Conservation (phyloP, 1,139 yeast species). For the Debaryomyces sp. region DNA sequence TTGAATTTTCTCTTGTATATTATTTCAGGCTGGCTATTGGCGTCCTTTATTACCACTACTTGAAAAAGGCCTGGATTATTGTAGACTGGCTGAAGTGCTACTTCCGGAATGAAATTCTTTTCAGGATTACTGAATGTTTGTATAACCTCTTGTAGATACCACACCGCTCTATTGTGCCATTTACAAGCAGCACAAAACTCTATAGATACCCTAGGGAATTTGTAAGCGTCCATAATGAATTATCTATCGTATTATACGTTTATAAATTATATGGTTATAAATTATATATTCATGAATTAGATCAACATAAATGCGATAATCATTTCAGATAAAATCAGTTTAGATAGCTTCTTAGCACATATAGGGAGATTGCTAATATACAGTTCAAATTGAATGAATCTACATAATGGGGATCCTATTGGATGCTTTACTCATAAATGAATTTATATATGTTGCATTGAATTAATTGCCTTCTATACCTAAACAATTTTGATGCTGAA, state of each 20-base stretch:
- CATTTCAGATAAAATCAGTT: not conserved
- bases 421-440: not conserved
- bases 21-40: conserved; percentile 17
- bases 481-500: not conserved
- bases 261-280: too few relatives aligned
- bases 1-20: conserved; percentile 44
- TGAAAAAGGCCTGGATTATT: conserved; percentile 44
- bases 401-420: not conserved
- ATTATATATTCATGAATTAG: not conserved
- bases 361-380: not conserved
- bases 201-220: conserved; percentile 36
- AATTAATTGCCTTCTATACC: not conserved
- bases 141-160: conserved; percentile 48
- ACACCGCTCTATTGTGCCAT: conserved; percentile 52
- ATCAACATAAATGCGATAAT: not conserved
- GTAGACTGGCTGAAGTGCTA: conserved; percentile 41
- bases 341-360: not conserved
- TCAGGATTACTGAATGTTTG: conserved; percentile 44
- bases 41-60: conserved; percentile 21
- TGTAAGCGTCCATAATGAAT: conserved; percentile 4
- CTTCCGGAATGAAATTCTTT: conserved; percentile 28
- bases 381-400: not conserved
- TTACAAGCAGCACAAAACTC: conserved; percentile 49
- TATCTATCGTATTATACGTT: not conserved
- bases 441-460: not conserved